These are phyloP conservation scores for Hypseocharis bilobata DNA, from an alignment of 441 rosid genomes.

Conservation along the genomic window DNA sequence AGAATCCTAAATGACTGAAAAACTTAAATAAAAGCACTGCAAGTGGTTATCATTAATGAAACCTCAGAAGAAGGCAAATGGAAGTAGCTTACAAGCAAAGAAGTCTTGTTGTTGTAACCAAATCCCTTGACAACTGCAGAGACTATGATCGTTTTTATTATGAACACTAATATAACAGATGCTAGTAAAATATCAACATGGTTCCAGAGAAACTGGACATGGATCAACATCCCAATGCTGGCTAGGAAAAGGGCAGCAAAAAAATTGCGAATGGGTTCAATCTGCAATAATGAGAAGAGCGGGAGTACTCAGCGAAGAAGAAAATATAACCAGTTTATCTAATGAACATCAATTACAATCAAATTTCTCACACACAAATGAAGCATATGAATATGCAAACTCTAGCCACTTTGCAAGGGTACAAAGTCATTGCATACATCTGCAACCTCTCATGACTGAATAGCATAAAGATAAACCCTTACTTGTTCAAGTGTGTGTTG, in stretches of 20 bases:
- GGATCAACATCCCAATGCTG: slow-evolving; percentile 30
- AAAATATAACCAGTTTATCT: background rate
- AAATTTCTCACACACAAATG: background rate
- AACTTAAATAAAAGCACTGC: background rate
- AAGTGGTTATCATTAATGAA: background rate
- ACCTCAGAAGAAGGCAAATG: background rate
- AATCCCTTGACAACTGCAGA: slow-evolving; percentile 27
- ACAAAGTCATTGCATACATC: background rate
- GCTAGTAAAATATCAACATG: slow-evolving; percentile 28
- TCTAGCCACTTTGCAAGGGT: too few species aligned
- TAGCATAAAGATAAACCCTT: slow-evolving; percentile 12
- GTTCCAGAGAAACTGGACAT: slow-evolving; percentile 26
- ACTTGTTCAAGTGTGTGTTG: slow-evolving; percentile 52
- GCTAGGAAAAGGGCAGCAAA: slow-evolving; percentile 31
- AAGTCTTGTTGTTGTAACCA: slow-evolving; percentile 25
- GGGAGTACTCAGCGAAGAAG: background rate
- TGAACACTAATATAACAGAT: slow-evolving; percentile 24
- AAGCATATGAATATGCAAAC: background rate
- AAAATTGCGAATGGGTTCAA: slow-evolving; percentile 29
- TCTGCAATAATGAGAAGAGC: slow-evolving; percentile 26
- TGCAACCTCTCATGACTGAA: background rate
- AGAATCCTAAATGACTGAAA: background rate
- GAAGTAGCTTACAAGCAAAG: slow-evolving; percentile 20
- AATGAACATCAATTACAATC: background rate
- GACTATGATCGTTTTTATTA: slow-evolving; percentile 21